These are phyloP conservation scores for Populus davidiana DNA, from an alignment of 345 rosid genomes.

Conservation along the genomic window DNA sequence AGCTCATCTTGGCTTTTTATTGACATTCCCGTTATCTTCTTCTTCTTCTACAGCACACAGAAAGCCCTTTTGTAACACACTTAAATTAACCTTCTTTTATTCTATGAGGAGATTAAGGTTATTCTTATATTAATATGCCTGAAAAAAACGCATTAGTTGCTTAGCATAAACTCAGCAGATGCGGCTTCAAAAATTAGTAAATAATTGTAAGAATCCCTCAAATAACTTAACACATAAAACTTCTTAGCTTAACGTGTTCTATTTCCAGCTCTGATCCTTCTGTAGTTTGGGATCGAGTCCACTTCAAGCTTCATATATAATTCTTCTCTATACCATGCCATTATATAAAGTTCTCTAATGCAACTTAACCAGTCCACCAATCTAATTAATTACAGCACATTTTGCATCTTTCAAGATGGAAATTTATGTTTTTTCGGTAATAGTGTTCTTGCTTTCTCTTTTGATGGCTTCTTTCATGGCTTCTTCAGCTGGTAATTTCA, in stretches of 20 bases:
- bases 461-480: slow-evolving; percentile 3
- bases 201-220: background rate
- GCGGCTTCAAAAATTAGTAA: background rate
- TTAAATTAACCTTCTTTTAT: too few species aligned
- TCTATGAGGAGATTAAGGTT: too few species aligned
- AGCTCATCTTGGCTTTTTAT: background rate
- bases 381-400: background rate
- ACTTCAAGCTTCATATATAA: slow-evolving; percentile 1
- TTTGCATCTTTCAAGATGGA: background rate
- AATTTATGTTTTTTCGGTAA: background rate
- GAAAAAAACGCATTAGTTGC: too few species aligned
- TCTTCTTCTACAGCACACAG: too few species aligned
- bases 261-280: slow-evolving; percentile 20
- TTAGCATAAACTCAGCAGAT: too few species aligned
- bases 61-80: too few species aligned
- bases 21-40: too few species aligned
- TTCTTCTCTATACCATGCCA: background rate
- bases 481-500: slow-evolving; percentile 1
- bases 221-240: slow-evolving; percentile 8
- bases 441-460: background rate
- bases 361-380: background rate
- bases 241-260: background rate
- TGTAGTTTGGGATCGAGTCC: slow-evolving; percentile 7
- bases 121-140: too few species aligned
- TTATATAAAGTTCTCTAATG: background rate